These are phyloP conservation scores for Yamadazyma ubonensis DNA, from an alignment of 805 yeast species.

Conservation along the genomic window DNA sequence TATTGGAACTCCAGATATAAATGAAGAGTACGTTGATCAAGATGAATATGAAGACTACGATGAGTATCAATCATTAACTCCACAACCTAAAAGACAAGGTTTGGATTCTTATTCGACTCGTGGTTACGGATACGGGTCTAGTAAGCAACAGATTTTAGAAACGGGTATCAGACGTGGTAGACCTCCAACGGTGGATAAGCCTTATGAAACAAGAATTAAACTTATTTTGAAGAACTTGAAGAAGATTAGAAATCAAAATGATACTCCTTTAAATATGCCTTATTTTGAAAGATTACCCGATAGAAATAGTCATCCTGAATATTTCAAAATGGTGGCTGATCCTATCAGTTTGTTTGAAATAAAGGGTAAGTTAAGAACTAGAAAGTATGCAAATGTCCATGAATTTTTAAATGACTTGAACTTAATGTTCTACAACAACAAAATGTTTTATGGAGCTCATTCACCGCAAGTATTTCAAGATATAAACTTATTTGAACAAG, in stretches of 20 bases:
- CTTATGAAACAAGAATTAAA: conserved; percentile 90
- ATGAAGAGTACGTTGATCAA: conserved; percentile 17
- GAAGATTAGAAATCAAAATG: conserved; percentile 57
- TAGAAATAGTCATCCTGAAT: conserved; percentile 51
- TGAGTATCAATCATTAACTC: conserved; percentile 13
- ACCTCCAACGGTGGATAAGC: conserved; percentile 88
- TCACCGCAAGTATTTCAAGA: conserved; percentile 59
- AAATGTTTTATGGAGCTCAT: conserved; percentile 51
- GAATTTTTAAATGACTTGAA: conserved; percentile 75
- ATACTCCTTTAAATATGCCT: conserved; percentile 47
- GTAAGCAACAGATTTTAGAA: conserved; percentile 17
- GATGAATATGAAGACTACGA: conserved; percentile 20
- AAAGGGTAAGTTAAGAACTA: conserved; percentile 77
- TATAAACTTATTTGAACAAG: conserved; percentile 60
- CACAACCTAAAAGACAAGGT: conserved; percentile 11
- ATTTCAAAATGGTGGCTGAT: conserved; percentile 51
- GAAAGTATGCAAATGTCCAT: conserved; percentile 76
- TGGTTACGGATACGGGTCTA: not conserved
- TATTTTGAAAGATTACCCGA: conserved; percentile 85
- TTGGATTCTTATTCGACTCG: conserved; percentile 2
- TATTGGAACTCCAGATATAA: conserved; percentile 6
- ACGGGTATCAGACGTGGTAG: conserved; percentile 75
- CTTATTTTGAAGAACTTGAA: conserved; percentile 79
- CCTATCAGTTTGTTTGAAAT: conserved; percentile 74
- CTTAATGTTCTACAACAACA: conserved; percentile 72